phyloP scores from a whole-genome alignment of 768 basidiomycete species.

The Auriscalpium orientale region DNA sequence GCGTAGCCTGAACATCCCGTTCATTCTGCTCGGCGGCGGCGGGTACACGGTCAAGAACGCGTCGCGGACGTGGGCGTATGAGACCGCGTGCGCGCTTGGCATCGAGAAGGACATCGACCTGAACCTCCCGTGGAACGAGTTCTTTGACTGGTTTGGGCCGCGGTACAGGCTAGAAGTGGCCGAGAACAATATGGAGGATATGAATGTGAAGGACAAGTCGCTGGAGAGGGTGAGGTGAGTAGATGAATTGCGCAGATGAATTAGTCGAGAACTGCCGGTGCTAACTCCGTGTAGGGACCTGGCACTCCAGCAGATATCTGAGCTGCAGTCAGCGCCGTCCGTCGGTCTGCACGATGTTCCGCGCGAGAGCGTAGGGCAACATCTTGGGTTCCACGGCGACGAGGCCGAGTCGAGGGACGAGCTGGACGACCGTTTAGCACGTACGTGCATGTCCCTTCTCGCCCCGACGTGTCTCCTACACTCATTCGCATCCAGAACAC shows the following conservation, averaged over 20 bases:
- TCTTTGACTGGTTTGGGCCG: conserved; percentile 97
- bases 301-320: conserved; percentile 47
- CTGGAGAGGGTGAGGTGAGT: conserved; percentile 68
- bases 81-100: conserved; percentile 93
- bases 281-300: conserved; percentile 37
- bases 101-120: conserved; percentile 70
- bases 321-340: conserved; percentile 70
- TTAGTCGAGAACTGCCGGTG: conserved; percentile 26
- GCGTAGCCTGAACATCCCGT: conserved; percentile 72
- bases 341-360: conserved; percentile 84
- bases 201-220: conserved; percentile 75
- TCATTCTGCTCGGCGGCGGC: conserved; percentile 90
- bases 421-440: conserved; percentile 62
- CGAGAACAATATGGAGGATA: conserved; percentile 90
- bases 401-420: conserved; percentile 42
- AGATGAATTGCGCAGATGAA: background rate
- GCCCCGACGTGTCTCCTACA: background rate
- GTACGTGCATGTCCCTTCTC: conserved; percentile 34
- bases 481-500: conserved; percentile 39
- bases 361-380: conserved; percentile 52
- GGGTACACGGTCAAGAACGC: conserved; percentile 98
- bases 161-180: conserved; percentile 88
- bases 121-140: conserved; percentile 79
- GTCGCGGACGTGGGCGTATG: conserved; percentile 90
- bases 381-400: conserved; percentile 50